phyloP scores from a whole-genome alignment of 2,329 filamentous ascomycete genomes.

The Tothia fuscella region DNA sequence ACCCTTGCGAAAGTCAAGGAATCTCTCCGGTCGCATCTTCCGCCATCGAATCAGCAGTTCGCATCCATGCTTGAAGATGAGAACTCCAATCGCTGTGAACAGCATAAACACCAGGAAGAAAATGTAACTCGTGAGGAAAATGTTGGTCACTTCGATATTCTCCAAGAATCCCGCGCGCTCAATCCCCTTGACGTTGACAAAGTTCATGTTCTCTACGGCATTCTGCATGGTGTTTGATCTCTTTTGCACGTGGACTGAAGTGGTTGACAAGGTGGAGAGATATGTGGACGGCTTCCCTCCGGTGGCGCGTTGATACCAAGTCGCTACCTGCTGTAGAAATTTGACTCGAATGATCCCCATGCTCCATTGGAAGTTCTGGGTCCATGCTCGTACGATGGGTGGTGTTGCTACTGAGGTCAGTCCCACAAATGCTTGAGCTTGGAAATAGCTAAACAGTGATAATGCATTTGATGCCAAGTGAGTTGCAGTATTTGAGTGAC shows the following conservation, averaged over 20 bases:
- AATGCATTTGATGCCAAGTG: slow-evolving; percentile 89
- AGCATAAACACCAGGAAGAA: slow-evolving; percentile 82
- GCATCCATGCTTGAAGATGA: slow-evolving; percentile 68
- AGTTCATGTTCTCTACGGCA: slow-evolving; percentile 9
- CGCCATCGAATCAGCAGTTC: slow-evolving; percentile 63
- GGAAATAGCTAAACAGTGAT: slow-evolving; percentile 87
- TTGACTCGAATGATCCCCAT: slow-evolving; percentile 84
- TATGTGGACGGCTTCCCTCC: slow-evolving; percentile 73
- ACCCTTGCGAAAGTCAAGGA: slow-evolving; percentile 85
- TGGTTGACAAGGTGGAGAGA: slow-evolving; percentile 58
- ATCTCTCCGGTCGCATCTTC: slow-evolving; percentile 74
- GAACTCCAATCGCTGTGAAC: slow-evolving; percentile 59
- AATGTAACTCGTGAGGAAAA: slow-evolving; percentile 81
- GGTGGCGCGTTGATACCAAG: slow-evolving; percentile 92
- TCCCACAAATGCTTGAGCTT: slow-evolving; percentile 62
- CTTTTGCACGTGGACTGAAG: slow-evolving; percentile 76
- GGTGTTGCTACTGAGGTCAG: slow-evolving; percentile 71
- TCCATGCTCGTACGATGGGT: slow-evolving; percentile 84
- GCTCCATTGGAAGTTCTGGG: slow-evolving; percentile 95
- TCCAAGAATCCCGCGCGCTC: slow-evolving; percentile 79
- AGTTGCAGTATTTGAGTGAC: slow-evolving; percentile 86
- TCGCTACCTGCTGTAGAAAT: slow-evolving; percentile 79
- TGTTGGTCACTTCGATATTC: slow-evolving; percentile 76
- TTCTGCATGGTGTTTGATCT: slow-evolving; percentile 34
- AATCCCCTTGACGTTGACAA: slow-evolving; percentile 61